A percentile compares a stretch with the other conserved stretches of the same genome.
Evolutionary conservation across 768 basidiomycete genomes (phyloP).

Genomic region (Boletus insuetus): DNA sequence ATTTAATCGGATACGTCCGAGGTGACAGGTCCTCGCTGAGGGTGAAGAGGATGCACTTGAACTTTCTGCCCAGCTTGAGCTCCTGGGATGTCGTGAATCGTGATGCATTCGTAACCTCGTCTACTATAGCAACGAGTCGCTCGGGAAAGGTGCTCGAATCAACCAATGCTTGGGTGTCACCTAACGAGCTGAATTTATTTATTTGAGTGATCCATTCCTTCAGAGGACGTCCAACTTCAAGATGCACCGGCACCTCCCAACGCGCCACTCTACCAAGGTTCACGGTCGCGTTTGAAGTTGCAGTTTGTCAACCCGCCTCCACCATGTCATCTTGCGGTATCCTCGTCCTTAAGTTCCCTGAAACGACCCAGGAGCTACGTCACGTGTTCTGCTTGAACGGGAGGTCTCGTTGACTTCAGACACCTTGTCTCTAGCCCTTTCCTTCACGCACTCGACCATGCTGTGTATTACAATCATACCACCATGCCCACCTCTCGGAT

Average conservation of each 20-base stretch:
- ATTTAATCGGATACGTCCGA: constrained; percentile 56
- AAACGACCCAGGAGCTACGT: constrained; percentile 1
- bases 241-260: constrained; percentile 10
- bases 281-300: constrained; percentile 21
- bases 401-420: constrained; percentile 16
- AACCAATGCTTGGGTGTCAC: no score
- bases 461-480: constrained; percentile 7
- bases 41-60: constrained; percentile 81
- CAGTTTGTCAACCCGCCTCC: neutral
- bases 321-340: constrained; percentile 4
- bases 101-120: constrained; percentile 52
- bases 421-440: constrained; percentile 16
- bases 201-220: constrained; percentile 7
- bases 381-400: constrained; percentile 12
- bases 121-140: no score
- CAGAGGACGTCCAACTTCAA: neutral
- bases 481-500: constrained; percentile 10
- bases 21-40: constrained; percentile 55
- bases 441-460: constrained; percentile 24
- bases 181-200: no score
- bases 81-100: constrained; percentile 14
- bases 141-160: no score
- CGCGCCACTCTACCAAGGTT: constrained; percentile 12
- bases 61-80: constrained; percentile 42
- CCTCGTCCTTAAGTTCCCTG: constrained; percentile 14